Conservation (phyloP, 2,329 filamentous ascomycete genomes). For the Calonectria pseudoreteaudii region DNA sequence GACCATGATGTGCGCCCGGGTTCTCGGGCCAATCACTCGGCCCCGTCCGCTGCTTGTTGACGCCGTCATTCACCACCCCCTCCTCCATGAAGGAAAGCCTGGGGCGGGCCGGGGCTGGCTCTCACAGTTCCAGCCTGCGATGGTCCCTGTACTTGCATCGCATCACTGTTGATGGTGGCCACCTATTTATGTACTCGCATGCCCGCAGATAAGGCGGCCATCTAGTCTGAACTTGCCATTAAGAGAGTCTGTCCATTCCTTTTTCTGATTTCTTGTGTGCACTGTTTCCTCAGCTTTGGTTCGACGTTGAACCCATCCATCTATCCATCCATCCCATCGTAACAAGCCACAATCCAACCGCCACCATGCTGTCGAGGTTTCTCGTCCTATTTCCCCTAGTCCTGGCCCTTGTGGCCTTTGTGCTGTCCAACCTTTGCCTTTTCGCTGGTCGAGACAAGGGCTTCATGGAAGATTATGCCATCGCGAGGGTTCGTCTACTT, state of each 20-base stretch:
- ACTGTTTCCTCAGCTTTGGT: neutral
- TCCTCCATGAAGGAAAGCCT: no score
- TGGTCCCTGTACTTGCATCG: neutral
- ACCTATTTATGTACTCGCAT: neutral
- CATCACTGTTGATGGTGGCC: neutral
- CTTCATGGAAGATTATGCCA: constrained; percentile 57
- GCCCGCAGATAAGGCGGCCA: neutral
- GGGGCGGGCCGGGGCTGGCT: neutral
- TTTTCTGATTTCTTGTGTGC: neutral
- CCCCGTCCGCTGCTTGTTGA: neutral
- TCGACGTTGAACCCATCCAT: neutral
- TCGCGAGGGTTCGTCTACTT: constrained; percentile 49
- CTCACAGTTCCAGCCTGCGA: no score
- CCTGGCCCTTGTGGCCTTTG: constrained; percentile 52
- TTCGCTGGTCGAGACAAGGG: constrained; percentile 55
- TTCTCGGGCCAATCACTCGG: neutral
- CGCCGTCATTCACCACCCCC: constrained; percentile 4
- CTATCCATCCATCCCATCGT: no score
- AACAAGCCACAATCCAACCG: neutral
- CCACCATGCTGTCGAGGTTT: constrained; percentile 42
- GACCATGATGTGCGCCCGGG: neutral
- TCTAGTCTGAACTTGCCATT: neutral
- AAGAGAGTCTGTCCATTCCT: constrained; percentile 4
- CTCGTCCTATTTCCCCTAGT: constrained; percentile 51
- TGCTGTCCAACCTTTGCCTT: constrained; percentile 54